These are phyloP conservation scores for Petunia secreta DNA, from an alignment of 257 asterid genomes.

Conservation along the genomic window DNA sequence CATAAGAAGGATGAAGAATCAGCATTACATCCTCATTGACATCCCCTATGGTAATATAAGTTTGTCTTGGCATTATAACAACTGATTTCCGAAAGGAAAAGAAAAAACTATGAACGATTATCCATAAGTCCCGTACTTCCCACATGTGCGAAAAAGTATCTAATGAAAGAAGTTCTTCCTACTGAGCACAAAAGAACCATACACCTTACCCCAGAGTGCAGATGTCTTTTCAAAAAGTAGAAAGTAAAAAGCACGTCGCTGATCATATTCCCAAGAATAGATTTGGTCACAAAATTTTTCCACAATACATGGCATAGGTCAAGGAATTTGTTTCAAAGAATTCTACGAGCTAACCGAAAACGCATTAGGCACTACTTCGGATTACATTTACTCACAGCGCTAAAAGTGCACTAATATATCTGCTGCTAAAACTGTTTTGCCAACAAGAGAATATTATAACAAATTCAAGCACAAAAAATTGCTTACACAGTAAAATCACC, in stretches of 20 bases:
- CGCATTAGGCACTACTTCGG: neutral
- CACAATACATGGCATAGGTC: neutral
- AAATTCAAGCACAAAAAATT: conserved; percentile 2
- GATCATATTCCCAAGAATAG: conserved; percentile 13
- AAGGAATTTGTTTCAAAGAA: conserved; percentile 1
- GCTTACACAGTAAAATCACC: neutral
- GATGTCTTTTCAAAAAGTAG: neutral
- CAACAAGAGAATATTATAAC: conserved; percentile 22
- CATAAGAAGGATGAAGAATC: conserved; percentile 3
- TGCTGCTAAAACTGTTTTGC: neutral
- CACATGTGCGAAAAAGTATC: conserved; percentile 12
- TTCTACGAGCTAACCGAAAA: conserved; percentile 5
- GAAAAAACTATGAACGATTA: neutral
- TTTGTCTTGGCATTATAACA: neutral
- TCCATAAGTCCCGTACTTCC: conserved; percentile 5
- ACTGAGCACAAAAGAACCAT: neutral
- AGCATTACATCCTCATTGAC: conserved; percentile 18
- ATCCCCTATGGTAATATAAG: conserved; percentile 2
- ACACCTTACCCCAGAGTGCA: neutral
- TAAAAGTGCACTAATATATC: neutral
- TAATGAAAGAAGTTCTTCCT: neutral
- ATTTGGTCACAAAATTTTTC: neutral
- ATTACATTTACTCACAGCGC: neutral
- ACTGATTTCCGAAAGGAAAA: neutral
- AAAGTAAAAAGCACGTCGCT: neutral